phyloP scores from a whole-genome alignment of 2,329 filamentous ascomycete species.

The Fusarium praegraminearum region DNA sequence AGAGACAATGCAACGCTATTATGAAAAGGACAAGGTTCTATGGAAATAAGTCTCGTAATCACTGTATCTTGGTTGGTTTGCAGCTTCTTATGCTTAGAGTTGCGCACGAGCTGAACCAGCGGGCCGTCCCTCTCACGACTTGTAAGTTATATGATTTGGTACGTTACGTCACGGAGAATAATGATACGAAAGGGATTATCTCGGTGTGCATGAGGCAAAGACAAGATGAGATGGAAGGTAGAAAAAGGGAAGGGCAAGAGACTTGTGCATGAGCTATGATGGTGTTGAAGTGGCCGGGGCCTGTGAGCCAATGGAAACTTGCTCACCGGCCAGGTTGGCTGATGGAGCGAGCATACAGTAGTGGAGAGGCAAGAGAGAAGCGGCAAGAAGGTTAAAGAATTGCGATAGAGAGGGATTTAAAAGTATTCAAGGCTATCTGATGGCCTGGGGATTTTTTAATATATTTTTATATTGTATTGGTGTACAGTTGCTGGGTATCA shows the following conservation, averaged over 20 bases:
- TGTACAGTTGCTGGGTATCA: neutral
- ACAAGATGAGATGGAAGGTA: neutral
- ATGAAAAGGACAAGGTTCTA: constrained; percentile 10
- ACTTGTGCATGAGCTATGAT: constrained; percentile 34
- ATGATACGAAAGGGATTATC: neutral
- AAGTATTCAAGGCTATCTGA: neutral
- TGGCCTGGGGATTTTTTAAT: neutral
- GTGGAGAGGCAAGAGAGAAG: constrained; percentile 29
- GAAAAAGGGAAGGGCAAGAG: constrained; percentile 6
- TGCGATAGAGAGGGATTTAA: neutral
- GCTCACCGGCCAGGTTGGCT: constrained; percentile 53
- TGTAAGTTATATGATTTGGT: neutral
- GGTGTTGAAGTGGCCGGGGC: constrained; percentile 40
- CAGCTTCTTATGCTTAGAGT: constrained; percentile 5
- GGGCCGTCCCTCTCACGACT: constrained; percentile 22
- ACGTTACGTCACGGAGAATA: constrained; percentile 13
- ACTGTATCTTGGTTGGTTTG: constrained; percentile 20
- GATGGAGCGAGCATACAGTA: constrained; percentile 40
- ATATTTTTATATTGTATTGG: neutral
- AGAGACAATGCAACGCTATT: constrained; percentile 24
- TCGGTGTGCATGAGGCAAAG: constrained; percentile 15
- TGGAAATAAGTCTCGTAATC: constrained; percentile 9
- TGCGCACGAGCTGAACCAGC: constrained; percentile 2
- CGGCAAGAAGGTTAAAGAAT: constrained; percentile 12
- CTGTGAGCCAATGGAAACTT: constrained; percentile 60